A percentile compares a stretch with the other conserved stretches of the same genome.
Evolutionary conservation across 768 basidiomycete species (phyloP).

Genomic region (Termitomyces sp.): DNA sequence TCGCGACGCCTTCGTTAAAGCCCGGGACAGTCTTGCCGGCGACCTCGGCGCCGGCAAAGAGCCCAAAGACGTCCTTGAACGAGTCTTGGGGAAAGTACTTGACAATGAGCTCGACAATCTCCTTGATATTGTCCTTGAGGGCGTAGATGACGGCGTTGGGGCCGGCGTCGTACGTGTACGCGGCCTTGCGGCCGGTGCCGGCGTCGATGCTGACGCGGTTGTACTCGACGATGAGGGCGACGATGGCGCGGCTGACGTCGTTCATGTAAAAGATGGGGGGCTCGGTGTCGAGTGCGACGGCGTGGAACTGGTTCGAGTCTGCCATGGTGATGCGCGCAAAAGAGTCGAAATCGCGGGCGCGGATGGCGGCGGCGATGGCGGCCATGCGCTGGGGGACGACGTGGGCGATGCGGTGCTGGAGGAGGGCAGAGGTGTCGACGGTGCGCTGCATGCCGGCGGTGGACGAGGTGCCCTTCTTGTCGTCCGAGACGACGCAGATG

Average conservation of each 20-base stretch:
- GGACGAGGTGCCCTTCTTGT: conserved; percentile 93
- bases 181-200: conserved; percentile 66
- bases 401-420: conserved; percentile 81
- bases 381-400: conserved; percentile 89
- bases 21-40: conserved; percentile 55
- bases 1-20: conserved; percentile 77
- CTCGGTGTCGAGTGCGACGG: conserved; percentile 92
- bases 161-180: conserved; percentile 99
- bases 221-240: conserved; percentile 85
- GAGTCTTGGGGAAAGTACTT: conserved; percentile 80
- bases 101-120: conserved; percentile 71
- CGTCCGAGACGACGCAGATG: conserved; percentile 94
- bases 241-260: conserved; percentile 93
- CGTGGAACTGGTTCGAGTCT: conserved; percentile 99
- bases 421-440: conserved; percentile 83
- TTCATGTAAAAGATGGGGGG: conserved; percentile 99
- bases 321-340: conserved; percentile 94
- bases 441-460: conserved; percentile 98
- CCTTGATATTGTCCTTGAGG: conserved; percentile 65
- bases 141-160: conserved; percentile 99
- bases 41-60: conserved; percentile 40
- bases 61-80: conserved; percentile 72
- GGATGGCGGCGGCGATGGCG: conserved; percentile 77
- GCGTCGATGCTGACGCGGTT: conserved; percentile 69
- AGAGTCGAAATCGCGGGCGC: conserved; percentile 70